Evolutionary conservation across 345 rosid species (phyloP), one percentile per base, ranked within the genome.

Genomic region (Eucalyptus tenuipes): DNA sequence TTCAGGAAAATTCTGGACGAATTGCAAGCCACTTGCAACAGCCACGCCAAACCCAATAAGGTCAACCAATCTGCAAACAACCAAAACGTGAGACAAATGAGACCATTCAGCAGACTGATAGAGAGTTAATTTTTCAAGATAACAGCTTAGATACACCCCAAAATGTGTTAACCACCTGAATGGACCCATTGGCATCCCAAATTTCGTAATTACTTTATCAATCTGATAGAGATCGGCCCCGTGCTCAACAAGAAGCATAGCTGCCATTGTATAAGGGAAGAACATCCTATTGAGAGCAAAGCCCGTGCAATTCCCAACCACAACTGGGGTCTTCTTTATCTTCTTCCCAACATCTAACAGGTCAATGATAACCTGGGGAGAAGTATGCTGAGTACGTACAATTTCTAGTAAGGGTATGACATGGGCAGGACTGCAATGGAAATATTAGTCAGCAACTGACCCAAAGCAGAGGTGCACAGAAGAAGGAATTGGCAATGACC

Each of bases 141-240:
- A 71, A 71, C 82, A 71, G 45, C 40, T 87, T 31, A 47, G 16
- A 47, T 49, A 31, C 37, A 61, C 55, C 61, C 25, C 45, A n/a
- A 48, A 52, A 64, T 40, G 45, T 50, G 59, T 29, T 22, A 88
- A 49, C 86, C 89, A 93, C 99, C 99, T 95, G 94, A 97, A 96
- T 85, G 99, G 99, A 50, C 99, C 99, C 99, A 98, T 98, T 88
- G 98, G 99, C 99, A 98, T 97, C 92, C 99, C 99, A 90, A 97
- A 97, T 90, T 97, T 95, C 90, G 95, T 94, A 89, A 96, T 90
- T 64, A 93, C 96, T 89, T 87, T 93, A 87, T 98, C 99, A 31
- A 98, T 93, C 64, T 91, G 95, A 93, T 95, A 98, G 48, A 90
- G 92, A 92, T 98, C 95, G 18, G 96, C 89, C 40, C 99, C 99